Conservation (phyloP, 164 flowering plant species). For the Vitis cinerea region DNA sequence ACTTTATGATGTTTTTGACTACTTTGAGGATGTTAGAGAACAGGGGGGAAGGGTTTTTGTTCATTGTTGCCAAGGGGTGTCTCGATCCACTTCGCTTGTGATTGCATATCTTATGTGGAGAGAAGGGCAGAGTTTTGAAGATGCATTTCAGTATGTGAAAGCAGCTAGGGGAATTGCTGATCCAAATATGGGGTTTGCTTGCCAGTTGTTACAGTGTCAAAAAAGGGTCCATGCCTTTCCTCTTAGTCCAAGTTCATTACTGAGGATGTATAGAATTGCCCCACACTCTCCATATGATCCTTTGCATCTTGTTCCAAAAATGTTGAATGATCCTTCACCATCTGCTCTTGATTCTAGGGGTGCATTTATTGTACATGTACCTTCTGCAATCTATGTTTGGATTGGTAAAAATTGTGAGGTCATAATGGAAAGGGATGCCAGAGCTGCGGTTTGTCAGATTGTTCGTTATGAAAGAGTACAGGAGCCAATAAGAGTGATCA, state of each 20-base stretch:
- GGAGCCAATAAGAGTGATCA: constrained; percentile 43
- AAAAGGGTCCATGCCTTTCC: constrained; percentile 87
- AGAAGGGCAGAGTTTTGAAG: constrained; percentile 89
- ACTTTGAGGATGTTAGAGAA: constrained; percentile 86
- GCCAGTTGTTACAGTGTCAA: constrained; percentile 85
- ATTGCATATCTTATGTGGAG: constrained; percentile 93
- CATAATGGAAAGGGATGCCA: constrained; percentile 79
- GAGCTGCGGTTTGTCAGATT: constrained; percentile 77
- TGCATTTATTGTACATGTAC: constrained; percentile 70
- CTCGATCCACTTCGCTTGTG: constrained; percentile 80
- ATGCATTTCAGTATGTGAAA: constrained; percentile 84
- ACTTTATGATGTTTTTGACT: constrained; percentile 80
- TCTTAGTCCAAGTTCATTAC: constrained; percentile 75
- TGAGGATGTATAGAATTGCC: constrained; percentile 76
- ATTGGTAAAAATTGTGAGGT: constrained; percentile 62
- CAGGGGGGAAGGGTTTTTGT: constrained; percentile 71
- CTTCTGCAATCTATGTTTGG: constrained; percentile 76
- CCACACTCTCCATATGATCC: constrained; percentile 88
- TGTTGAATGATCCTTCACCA: constrained; percentile 74
- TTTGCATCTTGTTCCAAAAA: constrained; percentile 79
- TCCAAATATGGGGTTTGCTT: constrained; percentile 90
- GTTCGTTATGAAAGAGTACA: constrained; percentile 78
- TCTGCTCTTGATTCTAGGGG: constrained; percentile 77
- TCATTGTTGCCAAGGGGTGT: constrained; percentile 87
- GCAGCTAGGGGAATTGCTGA: constrained; percentile 86